phyloP scores from a whole-genome alignment of 1,284 basidiomycete species.

The Rhodotorula glutinis region DNA sequence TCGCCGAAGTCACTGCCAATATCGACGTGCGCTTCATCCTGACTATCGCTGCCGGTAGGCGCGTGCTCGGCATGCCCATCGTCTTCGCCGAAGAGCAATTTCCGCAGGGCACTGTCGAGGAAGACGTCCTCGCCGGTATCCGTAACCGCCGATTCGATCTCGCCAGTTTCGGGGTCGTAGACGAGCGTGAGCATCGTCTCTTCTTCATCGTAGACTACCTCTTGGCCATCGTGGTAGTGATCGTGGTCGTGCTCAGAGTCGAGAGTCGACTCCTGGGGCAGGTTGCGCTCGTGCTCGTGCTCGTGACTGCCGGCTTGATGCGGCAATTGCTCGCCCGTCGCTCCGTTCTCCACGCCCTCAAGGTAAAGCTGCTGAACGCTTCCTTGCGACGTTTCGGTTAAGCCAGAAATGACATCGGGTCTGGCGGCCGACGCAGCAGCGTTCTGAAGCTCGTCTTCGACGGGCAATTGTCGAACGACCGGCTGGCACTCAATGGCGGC shows the following conservation, averaged over 20 bases:
- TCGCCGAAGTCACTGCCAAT: constrained; percentile 8
- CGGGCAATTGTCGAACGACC: constrained; percentile 4
- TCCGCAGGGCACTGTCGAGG: constrained; percentile 11
- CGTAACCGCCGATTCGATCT: constrained; percentile 22
- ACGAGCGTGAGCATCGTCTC: constrained; percentile 21
- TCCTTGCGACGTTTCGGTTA: neutral
- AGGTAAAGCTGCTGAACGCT: neutral
- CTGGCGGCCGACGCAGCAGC: too few species aligned
- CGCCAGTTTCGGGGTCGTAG: constrained; percentile 29
- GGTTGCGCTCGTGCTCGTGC: neutral
- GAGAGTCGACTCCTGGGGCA: too few species aligned
- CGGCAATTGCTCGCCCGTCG: neutral
- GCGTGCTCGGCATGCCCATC: neutral
- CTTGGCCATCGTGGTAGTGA: neutral
- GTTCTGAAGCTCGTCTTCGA: neutral
- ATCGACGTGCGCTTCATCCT: neutral
- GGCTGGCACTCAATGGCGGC: constrained; percentile 32
- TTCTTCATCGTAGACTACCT: neutral
- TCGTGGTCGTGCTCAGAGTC: neutral
- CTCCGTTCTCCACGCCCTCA: too few species aligned
- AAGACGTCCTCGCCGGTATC: constrained; percentile 15
- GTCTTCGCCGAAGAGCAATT: constrained; percentile 2
- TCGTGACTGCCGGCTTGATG: neutral
- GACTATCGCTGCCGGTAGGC: neutral
- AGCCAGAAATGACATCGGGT: too few species aligned